Base-by-base conservation (phyloP, 2,329 filamentous ascomycete genomes). In the Pseudogymnoascus sp. region DNA sequence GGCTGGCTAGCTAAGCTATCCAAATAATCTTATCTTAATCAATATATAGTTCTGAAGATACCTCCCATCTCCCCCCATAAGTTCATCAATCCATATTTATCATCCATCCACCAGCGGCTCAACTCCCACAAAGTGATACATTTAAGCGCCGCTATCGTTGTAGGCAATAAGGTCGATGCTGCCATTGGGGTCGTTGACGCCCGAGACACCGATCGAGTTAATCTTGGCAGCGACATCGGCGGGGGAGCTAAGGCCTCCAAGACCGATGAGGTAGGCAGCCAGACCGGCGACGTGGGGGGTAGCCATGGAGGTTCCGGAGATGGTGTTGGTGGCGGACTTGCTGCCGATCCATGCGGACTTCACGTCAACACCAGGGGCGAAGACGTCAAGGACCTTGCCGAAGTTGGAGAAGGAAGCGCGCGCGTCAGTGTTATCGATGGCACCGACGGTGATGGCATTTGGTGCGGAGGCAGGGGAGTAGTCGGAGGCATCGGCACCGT, bases 221-320 rank as follows among this genome's bases (percentile, higher is more conserved):
- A 86, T 77, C 67, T 78, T 77, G 61, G 70, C 58, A 68, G 77
- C 78, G 25, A 86, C 77, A 10, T 74, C 79, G 60, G 75, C 71
- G 0, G 82, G 79, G n/a, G 74, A 75, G 6, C 58, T 67, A 63
- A 76, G 71, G 1, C 75, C 74, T 62, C 80, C 75, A 10, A 81
- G 72, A 15, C 74, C 73, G 64, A 80, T 69, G 33, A 87, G 71
- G 69, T 86, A 87, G n/a, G 82, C 76, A 10, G 79, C 82, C 13
- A 87, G 71, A 10, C 85, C 85, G 25, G 82, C 76, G 60, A 87
- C 76, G 68, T 87, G 84, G 0, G 85, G 84, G 3, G 78, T 74
- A 1, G 84, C 82, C 84, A 87, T 87, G 35, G 79, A 84, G 5
- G 85, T 87, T 35, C 85, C 85, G 13, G 77, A 80, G 67, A 84